Evolutionary conservation across 305 asterid species (phyloP).

Genomic region (Rubia peregrina): DNA sequence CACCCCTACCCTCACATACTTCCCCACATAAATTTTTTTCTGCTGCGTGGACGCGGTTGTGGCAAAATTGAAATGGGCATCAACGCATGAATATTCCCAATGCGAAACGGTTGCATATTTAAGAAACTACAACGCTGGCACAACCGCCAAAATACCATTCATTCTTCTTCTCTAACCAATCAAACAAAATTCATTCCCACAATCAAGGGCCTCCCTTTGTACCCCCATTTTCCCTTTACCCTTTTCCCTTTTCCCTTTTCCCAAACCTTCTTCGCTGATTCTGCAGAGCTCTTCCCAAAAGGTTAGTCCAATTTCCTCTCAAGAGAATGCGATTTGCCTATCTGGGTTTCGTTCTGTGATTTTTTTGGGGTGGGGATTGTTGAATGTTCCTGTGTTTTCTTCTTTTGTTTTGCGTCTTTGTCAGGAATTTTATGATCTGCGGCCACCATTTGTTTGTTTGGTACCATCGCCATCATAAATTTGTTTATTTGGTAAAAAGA

Average conservation of each 20-base stretch:
- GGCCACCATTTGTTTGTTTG: background rate
- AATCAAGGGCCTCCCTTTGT: constrained; percentile 1
- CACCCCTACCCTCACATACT: too few species aligned
- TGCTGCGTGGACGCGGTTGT: too few species aligned
- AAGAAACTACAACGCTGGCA: background rate
- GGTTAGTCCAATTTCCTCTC: background rate
- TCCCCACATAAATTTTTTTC: too few species aligned
- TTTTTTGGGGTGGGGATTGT: background rate
- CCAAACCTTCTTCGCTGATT: background rate
- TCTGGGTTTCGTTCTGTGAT: constrained; percentile 1
- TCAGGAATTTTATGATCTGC: background rate
- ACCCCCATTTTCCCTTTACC: background rate
- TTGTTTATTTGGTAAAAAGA: background rate
- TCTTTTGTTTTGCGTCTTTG: too few species aligned
- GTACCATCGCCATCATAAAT: background rate
- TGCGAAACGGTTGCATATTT: background rate
- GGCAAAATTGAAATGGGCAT: background rate
- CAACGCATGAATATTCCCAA: background rate
- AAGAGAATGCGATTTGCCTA: background rate
- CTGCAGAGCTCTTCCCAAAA: background rate
- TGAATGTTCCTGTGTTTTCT: background rate
- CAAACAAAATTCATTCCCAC: constrained; percentile 2
- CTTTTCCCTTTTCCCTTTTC: background rate
- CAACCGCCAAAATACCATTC: constrained; percentile 9
- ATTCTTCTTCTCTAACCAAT: background rate